These are phyloP conservation scores for Pyricularia pennisetigena DNA, from an alignment of 2,329 filamentous ascomycete species.

Conservation along the genomic window DNA sequence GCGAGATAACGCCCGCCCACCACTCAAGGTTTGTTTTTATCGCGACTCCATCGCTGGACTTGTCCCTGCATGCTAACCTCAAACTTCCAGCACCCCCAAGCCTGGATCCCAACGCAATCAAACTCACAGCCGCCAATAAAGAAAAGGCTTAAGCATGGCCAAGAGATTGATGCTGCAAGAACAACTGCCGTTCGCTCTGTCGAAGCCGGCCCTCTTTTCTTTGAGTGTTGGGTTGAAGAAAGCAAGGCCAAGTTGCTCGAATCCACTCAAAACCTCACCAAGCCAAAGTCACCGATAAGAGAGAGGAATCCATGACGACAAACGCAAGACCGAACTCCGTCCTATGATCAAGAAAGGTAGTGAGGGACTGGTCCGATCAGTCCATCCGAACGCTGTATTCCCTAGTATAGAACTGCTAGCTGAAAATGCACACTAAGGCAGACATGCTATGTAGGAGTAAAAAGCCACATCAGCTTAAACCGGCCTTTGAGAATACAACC, in stretches of 20 bases:
- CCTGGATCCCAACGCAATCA: conserved; percentile 48
- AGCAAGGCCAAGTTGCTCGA: conserved; percentile 22
- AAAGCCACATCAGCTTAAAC: background rate
- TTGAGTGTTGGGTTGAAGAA: conserved; percentile 59
- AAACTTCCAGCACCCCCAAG: conserved; percentile 41
- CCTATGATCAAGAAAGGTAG: background rate
- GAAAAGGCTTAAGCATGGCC: conserved; percentile 14
- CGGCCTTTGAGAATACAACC: background rate
- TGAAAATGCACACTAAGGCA: background rate
- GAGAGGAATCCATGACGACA: background rate
- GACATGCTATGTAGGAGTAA: background rate
- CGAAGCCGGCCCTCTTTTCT: conserved; percentile 47
- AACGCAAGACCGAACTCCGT: background rate
- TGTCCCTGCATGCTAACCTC: background rate
- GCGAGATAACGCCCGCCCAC: conserved; percentile 35
- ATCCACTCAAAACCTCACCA: background rate
- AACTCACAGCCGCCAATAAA: conserved; percentile 30
- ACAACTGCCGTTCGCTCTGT: conserved; percentile 43
- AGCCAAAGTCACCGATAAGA: background rate
- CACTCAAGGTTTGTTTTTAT: conserved; percentile 40
- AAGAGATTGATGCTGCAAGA: conserved; percentile 25
- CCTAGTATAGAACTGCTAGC: background rate
- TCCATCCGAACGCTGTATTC: background rate
- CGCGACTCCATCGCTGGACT: background rate
- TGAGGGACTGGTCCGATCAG: background rate